Percentiles rank a stretch among this genome's conserved stretches.
Evolutionary conservation across 139 green algal species (phyloP).

Genomic region (Choricystis sp.): DNA sequence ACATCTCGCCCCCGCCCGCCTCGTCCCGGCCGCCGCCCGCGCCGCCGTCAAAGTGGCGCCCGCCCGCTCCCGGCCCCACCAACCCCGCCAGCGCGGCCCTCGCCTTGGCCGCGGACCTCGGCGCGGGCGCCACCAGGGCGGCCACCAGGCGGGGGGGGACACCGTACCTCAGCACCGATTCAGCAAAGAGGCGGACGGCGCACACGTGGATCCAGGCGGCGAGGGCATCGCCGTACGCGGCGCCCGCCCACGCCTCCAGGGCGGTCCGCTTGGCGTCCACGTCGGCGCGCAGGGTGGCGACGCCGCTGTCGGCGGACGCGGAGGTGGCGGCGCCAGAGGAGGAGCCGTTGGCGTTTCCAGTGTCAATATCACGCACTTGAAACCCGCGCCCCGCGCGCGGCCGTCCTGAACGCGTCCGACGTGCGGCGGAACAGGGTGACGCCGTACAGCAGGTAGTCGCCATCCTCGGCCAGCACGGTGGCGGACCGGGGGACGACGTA

Average conservation of each 20-base stretch:
- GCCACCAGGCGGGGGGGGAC: conserved; percentile 74
- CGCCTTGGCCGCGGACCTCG: conserved; percentile 43
- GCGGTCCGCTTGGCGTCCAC: conserved; percentile 37
- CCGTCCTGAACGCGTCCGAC: conserved; percentile 84
- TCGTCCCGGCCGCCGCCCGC: background rate
- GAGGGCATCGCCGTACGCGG: conserved; percentile 85
- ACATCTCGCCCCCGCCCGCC: background rate
- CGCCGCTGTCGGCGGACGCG: conserved; percentile 9
- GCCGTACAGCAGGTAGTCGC: conserved; percentile 71
- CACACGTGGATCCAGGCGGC: conserved; percentile 77
- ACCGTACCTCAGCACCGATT: conserved; percentile 94
- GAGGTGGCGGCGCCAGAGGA: background rate
- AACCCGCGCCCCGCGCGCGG: conserved; percentile 60
- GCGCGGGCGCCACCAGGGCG: conserved; percentile 51
- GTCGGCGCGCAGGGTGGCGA: conserved; percentile 35
- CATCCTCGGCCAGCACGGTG: conserved; percentile 64
- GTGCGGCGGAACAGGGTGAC: conserved; percentile 80
- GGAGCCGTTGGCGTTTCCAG: background rate
- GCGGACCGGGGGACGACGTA: conserved; percentile 61
- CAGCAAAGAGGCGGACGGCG: conserved; percentile 85
- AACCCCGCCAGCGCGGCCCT: conserved; percentile 32
- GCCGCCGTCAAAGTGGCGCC: background rate
- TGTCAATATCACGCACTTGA: conserved; percentile 41
- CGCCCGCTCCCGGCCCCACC: conserved; percentile 16
- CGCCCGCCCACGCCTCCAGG: conserved; percentile 72